Conservation (phyloP, 2,329 filamentous ascomycete species). For the Pseudogymnoascus sp. region DNA sequence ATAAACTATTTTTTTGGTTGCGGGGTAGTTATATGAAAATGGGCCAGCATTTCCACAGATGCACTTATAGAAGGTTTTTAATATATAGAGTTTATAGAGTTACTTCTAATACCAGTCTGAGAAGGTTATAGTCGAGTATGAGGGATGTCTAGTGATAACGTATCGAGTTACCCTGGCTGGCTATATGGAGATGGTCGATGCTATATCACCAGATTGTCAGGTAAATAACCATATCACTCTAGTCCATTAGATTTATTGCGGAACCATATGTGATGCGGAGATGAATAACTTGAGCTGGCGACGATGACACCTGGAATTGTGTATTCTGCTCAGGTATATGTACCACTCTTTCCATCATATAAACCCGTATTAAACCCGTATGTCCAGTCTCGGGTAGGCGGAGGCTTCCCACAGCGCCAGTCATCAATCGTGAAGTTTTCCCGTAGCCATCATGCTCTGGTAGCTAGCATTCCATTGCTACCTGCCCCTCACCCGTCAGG, state of each 20-base stretch:
- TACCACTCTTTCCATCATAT: neutral
- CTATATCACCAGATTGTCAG: neutral
- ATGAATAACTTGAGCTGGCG: neutral
- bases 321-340: neutral
- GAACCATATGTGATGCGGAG: no score
- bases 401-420: neutral
- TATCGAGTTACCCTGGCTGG: neutral
- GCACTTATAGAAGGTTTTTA: neutral
- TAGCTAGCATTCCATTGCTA: neutral
- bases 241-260: neutral
- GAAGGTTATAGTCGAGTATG: neutral
- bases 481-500: neutral
- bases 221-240: neutral
- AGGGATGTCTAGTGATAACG: neutral
- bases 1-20: neutral
- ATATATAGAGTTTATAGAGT: neutral
- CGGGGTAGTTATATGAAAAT: neutral
- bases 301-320: neutral
- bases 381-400: neutral
- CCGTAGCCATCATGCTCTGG: neutral
- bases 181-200: neutral
- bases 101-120: no score
- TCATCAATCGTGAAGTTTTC: neutral
- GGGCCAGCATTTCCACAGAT: neutral
- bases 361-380: neutral